Evolutionary conservation across 352 stramenopile species (phyloP).

Genomic region (Phytophthora agathidicida): DNA sequence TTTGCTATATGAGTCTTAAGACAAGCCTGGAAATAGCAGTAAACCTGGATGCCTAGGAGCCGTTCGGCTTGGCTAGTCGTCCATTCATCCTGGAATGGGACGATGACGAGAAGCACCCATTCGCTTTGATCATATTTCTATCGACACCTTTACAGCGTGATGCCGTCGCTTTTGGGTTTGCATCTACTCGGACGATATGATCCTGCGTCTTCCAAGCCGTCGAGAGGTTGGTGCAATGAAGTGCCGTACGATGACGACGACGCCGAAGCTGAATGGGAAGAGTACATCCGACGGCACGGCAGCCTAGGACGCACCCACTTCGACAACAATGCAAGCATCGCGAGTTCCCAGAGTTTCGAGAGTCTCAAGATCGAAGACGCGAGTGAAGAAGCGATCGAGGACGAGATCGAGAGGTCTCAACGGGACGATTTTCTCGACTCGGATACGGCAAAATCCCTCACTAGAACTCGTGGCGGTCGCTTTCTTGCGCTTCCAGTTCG

Average conservation of each 20-base stretch:
- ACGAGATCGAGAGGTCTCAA: constrained; percentile 18
- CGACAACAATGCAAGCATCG: constrained; percentile 17
- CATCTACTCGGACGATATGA: constrained; percentile 17
- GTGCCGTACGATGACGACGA: constrained; percentile 26
- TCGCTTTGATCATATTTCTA: constrained; percentile 19
- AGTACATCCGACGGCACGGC: constrained; percentile 17
- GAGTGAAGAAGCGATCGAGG: constrained; percentile 27
- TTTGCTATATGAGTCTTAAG: not conserved
- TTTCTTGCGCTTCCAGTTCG: constrained; percentile 7
- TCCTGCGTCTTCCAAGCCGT: constrained; percentile 17
- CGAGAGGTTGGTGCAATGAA: constrained; percentile 28
- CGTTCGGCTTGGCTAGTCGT: constrained; percentile 19
- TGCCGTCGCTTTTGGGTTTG: constrained; percentile 31
- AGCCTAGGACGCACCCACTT: constrained; percentile 17
- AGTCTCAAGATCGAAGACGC: constrained; percentile 28
- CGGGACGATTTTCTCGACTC: not conserved
- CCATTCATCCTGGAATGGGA: constrained; percentile 27
- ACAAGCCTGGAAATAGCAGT: constrained; percentile 15
- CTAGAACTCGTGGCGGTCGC: not conserved
- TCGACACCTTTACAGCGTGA: constrained; percentile 19
- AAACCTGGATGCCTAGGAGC: constrained; percentile 1
- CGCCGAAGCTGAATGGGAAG: constrained; percentile 20
- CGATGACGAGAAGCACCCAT: not conserved
- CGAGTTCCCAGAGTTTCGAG: no score
- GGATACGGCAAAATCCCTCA: not conserved